Percentiles rank a stretch among this genome's conserved stretches.
Evolutionary conservation across 2,329 filamentous ascomycete genomes (phyloP).

Genomic region (Hirsutella minnesotensis): DNA sequence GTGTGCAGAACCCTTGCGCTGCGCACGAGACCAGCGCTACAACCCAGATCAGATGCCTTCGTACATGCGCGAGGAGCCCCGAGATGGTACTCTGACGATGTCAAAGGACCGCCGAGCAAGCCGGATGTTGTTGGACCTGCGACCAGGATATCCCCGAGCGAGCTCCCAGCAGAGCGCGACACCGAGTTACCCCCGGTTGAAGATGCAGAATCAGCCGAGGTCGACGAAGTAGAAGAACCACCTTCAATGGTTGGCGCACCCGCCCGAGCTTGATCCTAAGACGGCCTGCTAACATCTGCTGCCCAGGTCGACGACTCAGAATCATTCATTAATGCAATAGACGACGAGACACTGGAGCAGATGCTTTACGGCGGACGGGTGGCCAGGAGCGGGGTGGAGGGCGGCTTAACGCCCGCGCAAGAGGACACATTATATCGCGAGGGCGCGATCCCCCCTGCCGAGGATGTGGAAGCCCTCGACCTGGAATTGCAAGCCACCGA

Average conservation of each 20-base stretch:
- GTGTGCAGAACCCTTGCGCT: slow-evolving; percentile 21
- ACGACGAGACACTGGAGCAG: slow-evolving; percentile 24
- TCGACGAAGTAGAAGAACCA: not conserved
- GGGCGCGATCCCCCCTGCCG: slow-evolving; percentile 25
- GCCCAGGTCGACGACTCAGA: slow-evolving; percentile 2
- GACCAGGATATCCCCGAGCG: slow-evolving; percentile 4
- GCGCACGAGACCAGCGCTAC: slow-evolving; percentile 13
- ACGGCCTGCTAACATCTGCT: slow-evolving; percentile 1
- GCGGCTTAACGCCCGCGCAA: slow-evolving; percentile 29
- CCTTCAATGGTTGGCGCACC: not conserved
- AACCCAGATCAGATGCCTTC: slow-evolving; percentile 12
- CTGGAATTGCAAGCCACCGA: slow-evolving; percentile 11
- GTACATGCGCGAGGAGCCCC: slow-evolving; percentile 9
- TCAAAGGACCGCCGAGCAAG: slow-evolving; percentile 13
- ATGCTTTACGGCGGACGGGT: slow-evolving; percentile 23
- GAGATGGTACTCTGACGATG: slow-evolving; percentile 21
- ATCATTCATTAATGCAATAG: slow-evolving; percentile 14
- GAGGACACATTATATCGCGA: slow-evolving; percentile 29
- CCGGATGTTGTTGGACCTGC: slow-evolving; percentile 6
- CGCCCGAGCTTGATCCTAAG: not conserved
- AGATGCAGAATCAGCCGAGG: not conserved
- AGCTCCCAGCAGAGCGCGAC: not conserved
- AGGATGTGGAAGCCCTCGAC: slow-evolving; percentile 13
- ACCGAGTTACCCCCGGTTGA: not conserved
- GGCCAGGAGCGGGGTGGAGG: slow-evolving; percentile 15